These are phyloP conservation scores for Naegleria fowleri DNA, from an alignment of 208 protist species.

Conservation along the genomic window DNA sequence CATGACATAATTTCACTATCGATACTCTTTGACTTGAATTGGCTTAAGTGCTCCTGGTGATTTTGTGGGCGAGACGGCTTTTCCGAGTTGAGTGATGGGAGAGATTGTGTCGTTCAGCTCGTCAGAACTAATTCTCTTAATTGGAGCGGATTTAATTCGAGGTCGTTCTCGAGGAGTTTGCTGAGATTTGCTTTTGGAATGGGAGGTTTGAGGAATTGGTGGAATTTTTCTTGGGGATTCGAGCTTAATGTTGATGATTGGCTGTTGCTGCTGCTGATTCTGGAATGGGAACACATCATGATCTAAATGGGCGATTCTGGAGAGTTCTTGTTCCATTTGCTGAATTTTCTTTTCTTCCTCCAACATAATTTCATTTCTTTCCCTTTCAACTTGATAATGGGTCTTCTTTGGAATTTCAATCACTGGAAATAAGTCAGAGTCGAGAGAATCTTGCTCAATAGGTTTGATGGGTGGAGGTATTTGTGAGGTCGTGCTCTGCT, in stretches of 20 bases:
- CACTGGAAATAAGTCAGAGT: neutral
- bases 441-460: neutral
- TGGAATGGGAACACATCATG: neutral
- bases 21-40: no score
- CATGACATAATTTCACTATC: no score
- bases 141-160: neutral
- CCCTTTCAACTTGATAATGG: neutral
- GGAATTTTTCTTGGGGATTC: neutral
- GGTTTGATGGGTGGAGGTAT: neutral
- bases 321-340: neutral
- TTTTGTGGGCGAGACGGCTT: neutral
- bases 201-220: neutral
- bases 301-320: neutral
- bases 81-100: neutral
- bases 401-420: neutral
- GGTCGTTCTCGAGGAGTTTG: neutral
- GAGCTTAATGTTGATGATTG: neutral
- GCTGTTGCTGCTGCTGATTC: no score
- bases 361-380: neutral
- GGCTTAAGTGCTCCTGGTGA: no score
- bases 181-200: neutral
- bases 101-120: neutral
- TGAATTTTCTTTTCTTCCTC: neutral
- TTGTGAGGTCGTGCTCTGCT: neutral
- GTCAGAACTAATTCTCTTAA: neutral